Conservation (phyloP, 352 stramenopile species). For the Pythium aquatile region DNA sequence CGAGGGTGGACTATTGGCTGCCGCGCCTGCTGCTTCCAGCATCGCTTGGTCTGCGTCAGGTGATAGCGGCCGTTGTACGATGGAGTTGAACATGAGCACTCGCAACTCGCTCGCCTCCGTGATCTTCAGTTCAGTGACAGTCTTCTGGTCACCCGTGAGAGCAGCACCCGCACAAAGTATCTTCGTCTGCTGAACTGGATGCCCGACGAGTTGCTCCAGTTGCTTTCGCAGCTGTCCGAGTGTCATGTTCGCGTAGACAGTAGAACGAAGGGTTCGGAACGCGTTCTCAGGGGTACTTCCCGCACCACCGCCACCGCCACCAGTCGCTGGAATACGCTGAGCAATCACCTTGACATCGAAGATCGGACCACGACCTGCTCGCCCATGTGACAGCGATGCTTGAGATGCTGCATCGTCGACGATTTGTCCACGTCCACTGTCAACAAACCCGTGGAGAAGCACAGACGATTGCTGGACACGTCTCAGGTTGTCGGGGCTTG, state of each 20-base stretch:
- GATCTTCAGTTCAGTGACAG: slow-evolving; percentile 74
- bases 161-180: slow-evolving; percentile 66
- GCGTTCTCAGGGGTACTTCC: slow-evolving; percentile 44
- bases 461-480: slow-evolving; percentile 78
- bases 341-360: slow-evolving; percentile 81
- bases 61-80: slow-evolving; percentile 53
- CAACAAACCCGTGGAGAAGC: slow-evolving; percentile 66
- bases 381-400: slow-evolving; percentile 52
- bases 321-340: slow-evolving; percentile 62
- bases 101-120: slow-evolving; percentile 74
- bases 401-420: slow-evolving; percentile 27
- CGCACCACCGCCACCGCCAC: slow-evolving; percentile 28
- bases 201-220: slow-evolving; percentile 63
- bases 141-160: slow-evolving; percentile 79
- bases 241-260: slow-evolving; percentile 79
- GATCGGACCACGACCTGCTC: slow-evolving; percentile 66
- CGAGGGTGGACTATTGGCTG: slow-evolving; percentile 2
- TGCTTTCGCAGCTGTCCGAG: slow-evolving; percentile 70
- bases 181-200: slow-evolving; percentile 82
- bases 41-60: slow-evolving; percentile 23
- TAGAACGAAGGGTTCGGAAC: slow-evolving; percentile 54
- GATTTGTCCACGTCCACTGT: slow-evolving; percentile 11
- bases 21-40: slow-evolving; percentile 6
- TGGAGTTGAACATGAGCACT: slow-evolving; percentile 79
- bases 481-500: slow-evolving; percentile 49